These are phyloP conservation scores for Colletotrichum sidae DNA, from an alignment of 2,329 filamentous ascomycete genomes.

Conservation along the genomic window DNA sequence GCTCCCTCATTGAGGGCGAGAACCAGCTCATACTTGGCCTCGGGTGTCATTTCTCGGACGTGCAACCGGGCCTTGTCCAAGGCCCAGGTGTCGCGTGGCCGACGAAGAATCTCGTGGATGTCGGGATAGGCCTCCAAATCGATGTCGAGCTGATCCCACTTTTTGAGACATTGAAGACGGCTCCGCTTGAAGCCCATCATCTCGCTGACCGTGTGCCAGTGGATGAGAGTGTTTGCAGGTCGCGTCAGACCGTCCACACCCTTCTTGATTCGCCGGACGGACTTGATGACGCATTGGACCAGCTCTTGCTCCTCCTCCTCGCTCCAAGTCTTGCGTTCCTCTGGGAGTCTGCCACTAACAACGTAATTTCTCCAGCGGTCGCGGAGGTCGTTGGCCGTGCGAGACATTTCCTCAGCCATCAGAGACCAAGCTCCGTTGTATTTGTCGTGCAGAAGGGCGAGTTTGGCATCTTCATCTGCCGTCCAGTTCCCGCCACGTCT, in stretches of 20 bases:
- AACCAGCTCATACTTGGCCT: constrained; percentile 58
- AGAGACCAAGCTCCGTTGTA: constrained; percentile 69
- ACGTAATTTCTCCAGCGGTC: constrained; percentile 79
- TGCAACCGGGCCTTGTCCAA: constrained; percentile 57
- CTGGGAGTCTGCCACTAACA: constrained; percentile 64
- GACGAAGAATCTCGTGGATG: constrained; percentile 47
- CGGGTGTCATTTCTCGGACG: constrained; percentile 53
- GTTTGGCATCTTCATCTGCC: constrained; percentile 65
- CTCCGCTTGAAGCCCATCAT: constrained; percentile 72
- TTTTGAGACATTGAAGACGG: constrained; percentile 74
- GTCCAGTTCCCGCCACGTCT: constrained; percentile 70
- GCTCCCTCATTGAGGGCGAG: constrained; percentile 55
- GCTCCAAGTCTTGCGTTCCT: constrained; percentile 66
- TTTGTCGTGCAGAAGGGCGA: constrained; percentile 59
- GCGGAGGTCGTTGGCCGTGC: constrained; percentile 73
- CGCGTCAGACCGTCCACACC: constrained; percentile 48
- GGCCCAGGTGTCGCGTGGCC: constrained; percentile 51
- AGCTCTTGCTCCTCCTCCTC: constrained; percentile 69
- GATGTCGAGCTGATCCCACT: constrained; percentile 67
- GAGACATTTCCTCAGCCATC: constrained; percentile 72
- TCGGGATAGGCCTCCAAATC: constrained; percentile 47
- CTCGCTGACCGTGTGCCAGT: constrained; percentile 74
- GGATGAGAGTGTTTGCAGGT: constrained; percentile 59
- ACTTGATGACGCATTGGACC: constrained; percentile 62
- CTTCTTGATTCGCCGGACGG: constrained; percentile 60